Base-by-base conservation (phyloP, 768 basidiomycete species). In the Cytidiella melzeri region DNA sequence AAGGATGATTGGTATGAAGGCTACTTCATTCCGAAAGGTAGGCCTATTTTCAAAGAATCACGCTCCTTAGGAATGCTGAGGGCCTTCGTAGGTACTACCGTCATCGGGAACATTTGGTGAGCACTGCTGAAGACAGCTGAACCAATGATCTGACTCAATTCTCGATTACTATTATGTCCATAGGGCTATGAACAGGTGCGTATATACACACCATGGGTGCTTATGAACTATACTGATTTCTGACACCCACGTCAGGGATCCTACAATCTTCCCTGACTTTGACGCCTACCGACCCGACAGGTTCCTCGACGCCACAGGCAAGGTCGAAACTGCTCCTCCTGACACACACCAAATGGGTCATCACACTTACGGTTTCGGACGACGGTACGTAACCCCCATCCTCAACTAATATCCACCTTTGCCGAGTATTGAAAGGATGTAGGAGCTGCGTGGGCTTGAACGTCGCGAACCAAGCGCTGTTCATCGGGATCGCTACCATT, bases 361-460 rank as follows among this genome's bases (percentile, higher is more conserved):
- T 66, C 58, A 49, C 57, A 61, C 26, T 71, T 59, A 34, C 48
- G 69, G 69, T 4, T 71, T 67, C 47, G 70, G 69, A 25, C 61
- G 68, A 43, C 56, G 67, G 64, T 67, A 43, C 23, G 55, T 45
- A 19, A n/a, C n/a, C 3, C 19, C 9, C 43, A 11, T 21, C 23
- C 21, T 24, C 15, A 25, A 10, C 10, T 21, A 34, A 34, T 6
- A 21, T 6, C 23, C 21, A 11, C 27, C 23, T 7, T 2, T 4
- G 15, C 43, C 10, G 28, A 5, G 13, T 30, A 15, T n/a, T 43
- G 19, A 26, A 23, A 15, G 15, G 9, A 19, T 23, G 7, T n/a
- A 77, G 83, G 15, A 70, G 84, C 4, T 87, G 83, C 51, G 83
- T 82, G 0, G 83, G 83, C 0, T 75, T 78, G 55, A 73, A 83